phyloP scores from a whole-genome alignment of 202 grass and related monocot species.

The Bolboschoenoplectus hybrid region DNA sequence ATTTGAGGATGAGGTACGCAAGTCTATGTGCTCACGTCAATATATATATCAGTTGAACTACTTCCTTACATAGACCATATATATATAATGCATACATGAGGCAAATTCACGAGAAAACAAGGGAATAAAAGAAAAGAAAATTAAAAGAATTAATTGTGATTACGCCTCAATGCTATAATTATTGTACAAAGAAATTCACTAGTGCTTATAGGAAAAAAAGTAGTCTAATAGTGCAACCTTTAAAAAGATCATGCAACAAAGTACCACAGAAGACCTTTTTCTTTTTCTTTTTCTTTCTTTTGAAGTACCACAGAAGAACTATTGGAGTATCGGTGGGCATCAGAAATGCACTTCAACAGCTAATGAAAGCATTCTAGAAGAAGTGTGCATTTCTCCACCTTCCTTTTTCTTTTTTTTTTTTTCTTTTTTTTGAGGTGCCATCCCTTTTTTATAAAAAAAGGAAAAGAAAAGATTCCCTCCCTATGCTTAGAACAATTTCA shows the following conservation, averaged over 20 bases:
- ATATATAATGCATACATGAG: not conserved
- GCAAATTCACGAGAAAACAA: not conserved
- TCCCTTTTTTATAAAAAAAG: not conserved
- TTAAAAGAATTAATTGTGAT: not conserved
- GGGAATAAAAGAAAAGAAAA: too few relatives aligned
- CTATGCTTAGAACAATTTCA: not conserved
- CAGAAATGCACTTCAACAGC: constrained; percentile 16
- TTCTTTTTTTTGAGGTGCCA: not conserved
- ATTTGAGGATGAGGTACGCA: not conserved
- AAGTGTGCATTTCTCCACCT: not conserved
- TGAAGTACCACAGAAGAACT: not conserved
- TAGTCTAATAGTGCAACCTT: not conserved
- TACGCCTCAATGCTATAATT: not conserved
- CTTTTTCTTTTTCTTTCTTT: too few relatives aligned
- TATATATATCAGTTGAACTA: constrained; percentile 11
- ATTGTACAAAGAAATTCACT: not conserved
- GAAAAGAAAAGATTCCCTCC: not conserved
- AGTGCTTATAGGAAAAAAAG: not conserved
- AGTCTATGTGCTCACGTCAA: constrained; percentile 16
- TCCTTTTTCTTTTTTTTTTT: not conserved
- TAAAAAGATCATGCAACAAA: not conserved
- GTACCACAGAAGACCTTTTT: not conserved
- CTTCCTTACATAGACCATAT: not conserved
- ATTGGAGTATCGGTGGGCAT: not conserved
- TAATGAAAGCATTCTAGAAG: not conserved